Evolutionary conservation across 1,284 basidiomycete species (phyloP), one percentile per base, ranked within the genome.

Genomic region (Omphalotus olearius): DNA sequence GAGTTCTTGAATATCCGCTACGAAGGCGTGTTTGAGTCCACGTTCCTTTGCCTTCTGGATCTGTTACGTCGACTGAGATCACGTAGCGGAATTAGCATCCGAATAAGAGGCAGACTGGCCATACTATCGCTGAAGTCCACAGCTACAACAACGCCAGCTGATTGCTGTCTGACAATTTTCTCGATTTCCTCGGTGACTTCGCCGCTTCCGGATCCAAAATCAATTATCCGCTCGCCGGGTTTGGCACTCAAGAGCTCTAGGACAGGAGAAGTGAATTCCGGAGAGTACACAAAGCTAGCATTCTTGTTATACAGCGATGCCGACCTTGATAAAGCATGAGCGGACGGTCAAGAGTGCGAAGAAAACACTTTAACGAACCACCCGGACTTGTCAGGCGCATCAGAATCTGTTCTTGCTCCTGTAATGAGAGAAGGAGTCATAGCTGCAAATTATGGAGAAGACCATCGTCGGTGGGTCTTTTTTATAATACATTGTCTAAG

Each of bases 151-250:
- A 72, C 36, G 0, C 89, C 90, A 0, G 68, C 65, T 1, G 66
- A 60, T 6, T 57, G 55, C 51, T 64, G 58, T 13, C 79, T 76
- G 0, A 91, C 85, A 7, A 73, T 60, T 9, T 73, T 61, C 46
- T 76, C 72, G 40, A 93, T 71, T 53, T 75, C 68, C 39, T 76
- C 57, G 0, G 88, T 88, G 13, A 93, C 67, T 59, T 93, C 85
- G 0, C 89, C 91, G 41, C 82, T 89, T 4, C 91, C 91, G 61
- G 91, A 93, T 3, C 91, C 91, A 37, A 93, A 70, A 61, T 93
- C 91, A 40, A 88, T 71, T 51, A 93, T 83, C 41, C 70, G 69
- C 57, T 93, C 86, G 1, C 88, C 87, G 0, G 76, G 73, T 57
- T 76, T 59, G 0, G 87, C 72, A 23, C 76, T 65, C 14, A 93